Conservation (phyloP, 768 basidiomycete species). For the Pulveroboletus frians region DNA sequence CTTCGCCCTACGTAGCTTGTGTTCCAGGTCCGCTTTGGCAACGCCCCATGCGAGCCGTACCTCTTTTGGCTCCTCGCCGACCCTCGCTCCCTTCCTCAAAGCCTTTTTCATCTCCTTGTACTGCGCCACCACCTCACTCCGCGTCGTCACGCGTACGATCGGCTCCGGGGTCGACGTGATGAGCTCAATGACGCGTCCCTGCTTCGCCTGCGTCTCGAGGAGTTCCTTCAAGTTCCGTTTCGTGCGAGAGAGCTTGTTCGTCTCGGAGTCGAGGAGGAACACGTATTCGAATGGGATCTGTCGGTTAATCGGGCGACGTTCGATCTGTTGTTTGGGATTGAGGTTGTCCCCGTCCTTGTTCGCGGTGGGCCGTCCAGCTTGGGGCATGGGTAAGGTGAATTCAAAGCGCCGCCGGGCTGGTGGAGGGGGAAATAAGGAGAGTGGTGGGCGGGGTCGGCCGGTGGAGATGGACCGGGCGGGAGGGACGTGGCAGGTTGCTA, state of each 20-base stretch:
- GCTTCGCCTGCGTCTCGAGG: conserved; percentile 34
- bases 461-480: conserved; percentile 8
- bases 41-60: conserved; percentile 70
- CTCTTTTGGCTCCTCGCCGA: conserved; percentile 48
- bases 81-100: conserved; percentile 27
- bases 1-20: conserved; percentile 58
- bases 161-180: conserved; percentile 45
- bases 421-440: conserved; percentile 1
- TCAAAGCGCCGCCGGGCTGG: conserved; percentile 14
- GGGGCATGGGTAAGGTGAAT: neutral
- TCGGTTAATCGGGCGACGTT: conserved; percentile 27
- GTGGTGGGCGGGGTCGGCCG: neutral
- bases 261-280: conserved; percentile 44
- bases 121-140: conserved; percentile 38
- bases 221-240: conserved; percentile 35
- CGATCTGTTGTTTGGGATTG: neutral
- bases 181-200: conserved; percentile 44
- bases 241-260: conserved; percentile 34
- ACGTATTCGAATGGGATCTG: conserved; percentile 42
- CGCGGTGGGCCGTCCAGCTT: neutral
- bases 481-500: neutral
- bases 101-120: conserved; percentile 35
- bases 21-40: conserved; percentile 51
- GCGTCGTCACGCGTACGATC: conserved; percentile 55
- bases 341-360: neutral